phyloP scores from a whole-genome alignment of 176 grass and related monocot species.

The Eragrostis curvula region DNA sequence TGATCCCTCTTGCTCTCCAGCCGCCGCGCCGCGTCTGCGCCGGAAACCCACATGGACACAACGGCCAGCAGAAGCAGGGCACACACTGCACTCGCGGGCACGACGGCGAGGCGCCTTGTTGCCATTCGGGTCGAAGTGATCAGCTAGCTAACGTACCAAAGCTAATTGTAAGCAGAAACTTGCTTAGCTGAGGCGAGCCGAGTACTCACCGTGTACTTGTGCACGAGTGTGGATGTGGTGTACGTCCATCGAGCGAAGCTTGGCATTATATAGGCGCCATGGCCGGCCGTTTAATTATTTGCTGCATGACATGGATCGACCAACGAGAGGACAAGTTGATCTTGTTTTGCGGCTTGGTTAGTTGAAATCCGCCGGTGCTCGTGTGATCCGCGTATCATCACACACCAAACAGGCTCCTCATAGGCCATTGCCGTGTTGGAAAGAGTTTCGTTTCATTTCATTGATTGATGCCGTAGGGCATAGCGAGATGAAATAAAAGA shows the following conservation, averaged over 20 bases:
- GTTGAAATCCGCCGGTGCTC: not conserved
- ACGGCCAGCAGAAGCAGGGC: not conserved
- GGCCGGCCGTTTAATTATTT: not conserved
- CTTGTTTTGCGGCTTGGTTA: not conserved
- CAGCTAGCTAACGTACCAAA: not conserved
- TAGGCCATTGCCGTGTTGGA: not conserved
- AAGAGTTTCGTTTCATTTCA: not conserved
- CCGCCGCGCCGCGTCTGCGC: conserved; percentile 7
- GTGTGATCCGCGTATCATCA: not conserved
- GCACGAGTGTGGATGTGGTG: not conserved
- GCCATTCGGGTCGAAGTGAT: not conserved
- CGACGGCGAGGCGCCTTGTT: not conserved
- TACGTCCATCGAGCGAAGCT: not conserved
- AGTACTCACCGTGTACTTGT: not conserved
- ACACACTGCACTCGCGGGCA: not conserved
- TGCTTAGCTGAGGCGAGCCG: not conserved
- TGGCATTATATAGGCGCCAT: conserved; percentile 16
- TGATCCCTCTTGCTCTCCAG: not conserved
- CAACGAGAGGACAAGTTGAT: not conserved
- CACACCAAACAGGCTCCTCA: not conserved
- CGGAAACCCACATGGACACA: not conserved
- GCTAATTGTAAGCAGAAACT: not conserved
- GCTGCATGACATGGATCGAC: not conserved
- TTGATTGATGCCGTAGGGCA: not conserved
- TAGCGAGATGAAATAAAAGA: not conserved